Evolutionary conservation across 192 early-diverging fungal species (phyloP), one percentile per base, ranked within the genome.

Genomic region (Coemansia interrupta): DNA sequence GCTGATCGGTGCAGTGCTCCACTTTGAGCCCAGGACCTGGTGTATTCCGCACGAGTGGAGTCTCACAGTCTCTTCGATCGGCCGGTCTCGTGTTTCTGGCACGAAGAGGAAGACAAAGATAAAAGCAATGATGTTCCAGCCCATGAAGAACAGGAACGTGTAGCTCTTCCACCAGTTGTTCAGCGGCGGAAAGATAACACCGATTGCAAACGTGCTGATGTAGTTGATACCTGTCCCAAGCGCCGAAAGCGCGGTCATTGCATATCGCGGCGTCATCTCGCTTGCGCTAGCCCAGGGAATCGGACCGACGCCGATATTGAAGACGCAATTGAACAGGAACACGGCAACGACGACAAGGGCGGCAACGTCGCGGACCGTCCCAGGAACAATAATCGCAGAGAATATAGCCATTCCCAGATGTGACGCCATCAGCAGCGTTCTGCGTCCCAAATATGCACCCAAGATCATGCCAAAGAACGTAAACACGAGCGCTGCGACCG

Each of bases 281-380:
- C 89, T 86, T 0, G 87, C 73, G 32, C 88, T 80, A 48, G 91
- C 70, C 89, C 90, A 93, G 3, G 93, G 89, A 58, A 92, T 90
- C 3, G 87, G 85, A 24, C 90, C 90, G 8, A 91, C 70, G 26
- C 91, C 93, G 6, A 93, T 56, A 32, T 88, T 88, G 71, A 92
- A 93, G 45, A 72, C 78, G 46, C 84, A 85, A 36, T 88, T 89
- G 72, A 88, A 92, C 38, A 86, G 66, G 56, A 91, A 88, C 19
- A 90, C 86, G 1, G 78, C 69, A 2, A 68, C 71, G 22, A 87
- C 76, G 18, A 87, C 80, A 48, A 87, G 61, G 8, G 72, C 73
- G 11, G 72, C 69, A 7, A 83, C 58, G 26, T 69, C 66, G 24
- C 70, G 66, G 15, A 82, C 75, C 23, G 74, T 68, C 38, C 86